A percentile compares a stretch with the other conserved stretches of the same genome.
These are phyloP conservation scores for Falciphora oryzae DNA, from an alignment of 2,329 filamentous ascomycete genomes.

Conservation along the genomic window DNA sequence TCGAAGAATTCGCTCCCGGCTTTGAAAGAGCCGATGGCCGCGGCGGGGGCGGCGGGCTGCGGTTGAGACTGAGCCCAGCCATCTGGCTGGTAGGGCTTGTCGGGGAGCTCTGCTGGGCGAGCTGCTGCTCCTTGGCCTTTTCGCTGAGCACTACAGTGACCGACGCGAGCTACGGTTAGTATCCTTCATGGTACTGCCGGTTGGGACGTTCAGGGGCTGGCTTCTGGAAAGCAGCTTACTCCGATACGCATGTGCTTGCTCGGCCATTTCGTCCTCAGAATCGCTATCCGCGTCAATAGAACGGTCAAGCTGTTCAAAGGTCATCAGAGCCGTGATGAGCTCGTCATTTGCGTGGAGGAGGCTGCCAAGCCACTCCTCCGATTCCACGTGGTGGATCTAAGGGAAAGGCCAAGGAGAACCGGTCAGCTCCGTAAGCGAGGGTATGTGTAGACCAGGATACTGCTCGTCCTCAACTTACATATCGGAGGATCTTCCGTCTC, in stretches of 20 bases:
- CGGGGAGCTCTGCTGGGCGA: conserved; percentile 32
- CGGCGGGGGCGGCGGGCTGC: conserved; percentile 36
- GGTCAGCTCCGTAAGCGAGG: background rate
- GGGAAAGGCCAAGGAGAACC: conserved; percentile 10
- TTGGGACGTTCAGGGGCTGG: conserved; percentile 14
- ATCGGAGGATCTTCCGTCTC: conserved; percentile 77
- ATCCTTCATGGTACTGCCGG: background rate
- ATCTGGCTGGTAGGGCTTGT: conserved; percentile 30
- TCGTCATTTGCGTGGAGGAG: conserved; percentile 93
- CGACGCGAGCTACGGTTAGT: conserved; percentile 1
- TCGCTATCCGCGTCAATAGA: conserved; percentile 73
- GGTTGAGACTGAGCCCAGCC: conserved; percentile 36
- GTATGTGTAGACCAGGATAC: background rate
- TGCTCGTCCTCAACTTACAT: conserved; percentile 44
- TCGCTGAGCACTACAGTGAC: conserved; percentile 41
- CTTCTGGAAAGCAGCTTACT: conserved; percentile 35
- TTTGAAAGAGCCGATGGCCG: conserved; percentile 39
- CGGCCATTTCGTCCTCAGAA: conserved; percentile 61
- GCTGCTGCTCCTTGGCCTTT: conserved; percentile 41
- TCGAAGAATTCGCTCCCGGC: conserved; percentile 33
- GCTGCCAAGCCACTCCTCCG: conserved; percentile 85
- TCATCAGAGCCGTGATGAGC: conserved; percentile 88
- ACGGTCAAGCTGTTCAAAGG: conserved; percentile 87
- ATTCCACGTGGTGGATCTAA: conserved; percentile 82
- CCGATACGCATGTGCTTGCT: conserved; percentile 60